Base-by-base conservation (phyloP, 257 asterid genomes). In the Osmanthus fragrans region DNA sequence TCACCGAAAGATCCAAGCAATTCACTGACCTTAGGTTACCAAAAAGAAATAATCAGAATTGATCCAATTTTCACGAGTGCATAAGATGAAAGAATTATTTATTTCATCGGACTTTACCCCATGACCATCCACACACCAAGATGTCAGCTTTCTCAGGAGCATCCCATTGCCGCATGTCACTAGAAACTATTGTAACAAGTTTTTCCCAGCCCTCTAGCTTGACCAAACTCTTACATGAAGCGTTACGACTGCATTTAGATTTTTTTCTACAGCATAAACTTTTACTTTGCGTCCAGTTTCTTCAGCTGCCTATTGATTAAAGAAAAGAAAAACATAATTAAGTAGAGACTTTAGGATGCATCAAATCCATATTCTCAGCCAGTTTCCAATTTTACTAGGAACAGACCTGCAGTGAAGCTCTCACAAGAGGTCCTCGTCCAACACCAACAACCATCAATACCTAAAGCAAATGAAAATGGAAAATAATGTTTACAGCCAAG, bases 371-470 rank as follows among this genome's bases (percentile, higher is more conserved):
- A 40, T 23, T 37, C 58, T 70, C 12, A 66, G 23, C 49, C 65
- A 30, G 72, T 78, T 71, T 63, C 73, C 40, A 56, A 71, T 39
- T 77, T 68, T 54, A 37, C 36, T 58, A 58, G 23, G 10, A 32
- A 70, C 60, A 40, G n/a, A 96, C 99, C 99, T 93, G 97, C 78
- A 93, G 81, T 56, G 99, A 92, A 75, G 99, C 97, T 83, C 99
- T 89, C 79, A 96, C 99, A 80, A 96, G 98, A 80, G 99, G 99
- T 72, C 99, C 99, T 82, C 99, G 88, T 47, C 99, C 99, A 77
- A 98, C 99, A 73, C 99, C 99, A 72, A 96, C 98, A 86, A 96
- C 99, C 99, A 96, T 96, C 90, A 96, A 84, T 47, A 93, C 91
- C 99, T 96, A 73, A 33, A 78, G 77, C 80, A 83, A 77, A 70